phyloP scores from a whole-genome alignment of 2,329 filamentous ascomycete genomes.

The Colletotrichum tamarilloi region DNA sequence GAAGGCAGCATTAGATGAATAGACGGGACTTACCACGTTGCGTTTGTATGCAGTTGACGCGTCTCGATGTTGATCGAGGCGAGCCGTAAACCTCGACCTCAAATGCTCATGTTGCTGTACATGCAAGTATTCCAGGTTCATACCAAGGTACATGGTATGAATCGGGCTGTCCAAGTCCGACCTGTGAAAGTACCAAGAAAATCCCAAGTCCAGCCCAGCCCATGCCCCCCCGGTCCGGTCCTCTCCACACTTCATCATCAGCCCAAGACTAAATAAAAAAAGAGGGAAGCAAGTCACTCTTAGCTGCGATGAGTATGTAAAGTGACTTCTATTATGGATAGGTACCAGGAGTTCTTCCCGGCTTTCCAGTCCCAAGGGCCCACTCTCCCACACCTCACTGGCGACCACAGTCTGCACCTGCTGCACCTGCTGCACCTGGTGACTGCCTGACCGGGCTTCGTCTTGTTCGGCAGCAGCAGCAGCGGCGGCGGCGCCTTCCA shows the following conservation, averaged over 20 bases:
- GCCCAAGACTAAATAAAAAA: conserved; percentile 3
- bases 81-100: too few relatives aligned
- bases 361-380: conserved; percentile 4
- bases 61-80: neutral
- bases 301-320: neutral
- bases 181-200: neutral
- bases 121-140: too few relatives aligned
- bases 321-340: neutral
- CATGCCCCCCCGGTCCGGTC: conserved; percentile 19
- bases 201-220: neutral
- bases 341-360: neutral
- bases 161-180: neutral
- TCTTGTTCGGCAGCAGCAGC: neutral
- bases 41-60: neutral
- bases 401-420: neutral
- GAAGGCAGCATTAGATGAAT: neutral
- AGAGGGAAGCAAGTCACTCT: neutral
- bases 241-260: conserved; percentile 25
- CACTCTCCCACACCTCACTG: neutral
- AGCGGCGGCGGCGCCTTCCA: neutral
- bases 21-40: neutral
- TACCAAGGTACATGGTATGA: neutral
- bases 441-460: conserved; percentile 4
- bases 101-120: too few relatives aligned
- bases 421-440: neutral